Evolutionary conservation across 345 rosid species (phyloP).

Genomic region (Aquilaria malaccensis): DNA sequence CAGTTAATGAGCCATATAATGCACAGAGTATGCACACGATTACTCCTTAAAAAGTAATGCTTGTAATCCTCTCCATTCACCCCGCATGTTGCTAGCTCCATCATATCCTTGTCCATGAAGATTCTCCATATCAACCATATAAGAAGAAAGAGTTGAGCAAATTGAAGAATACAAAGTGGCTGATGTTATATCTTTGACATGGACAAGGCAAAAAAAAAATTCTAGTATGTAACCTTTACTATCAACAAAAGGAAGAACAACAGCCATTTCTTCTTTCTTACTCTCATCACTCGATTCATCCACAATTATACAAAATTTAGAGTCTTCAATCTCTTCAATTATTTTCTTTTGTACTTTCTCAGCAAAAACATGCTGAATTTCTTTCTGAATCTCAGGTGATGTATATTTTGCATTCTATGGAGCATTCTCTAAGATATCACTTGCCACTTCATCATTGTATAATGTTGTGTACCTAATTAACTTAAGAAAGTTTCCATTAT

Average conservation of each 20-base stretch:
- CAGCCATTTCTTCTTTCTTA: not conserved
- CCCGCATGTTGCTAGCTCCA: not conserved
- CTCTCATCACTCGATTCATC: not conserved
- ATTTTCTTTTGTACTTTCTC: too few species aligned
- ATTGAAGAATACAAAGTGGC: too few species aligned
- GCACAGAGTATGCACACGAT: too few species aligned
- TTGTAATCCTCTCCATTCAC: too few species aligned
- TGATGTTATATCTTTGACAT: too few species aligned
- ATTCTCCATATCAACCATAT: not conserved
- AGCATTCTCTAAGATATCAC: not conserved
- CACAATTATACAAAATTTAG: too few species aligned
- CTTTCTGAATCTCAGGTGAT: too few species aligned
- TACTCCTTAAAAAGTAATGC: too few species aligned
- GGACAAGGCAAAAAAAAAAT: not conserved
- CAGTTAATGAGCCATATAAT: too few species aligned
- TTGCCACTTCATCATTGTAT: not conserved
- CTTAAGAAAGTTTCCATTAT: conserved; percentile 3
- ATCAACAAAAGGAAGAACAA: too few species aligned
- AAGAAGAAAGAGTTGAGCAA: not conserved
- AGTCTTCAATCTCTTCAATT: too few species aligned
- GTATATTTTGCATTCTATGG: not conserved
- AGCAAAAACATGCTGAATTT: too few species aligned
- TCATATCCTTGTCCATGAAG: not conserved
- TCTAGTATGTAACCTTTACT: not conserved
- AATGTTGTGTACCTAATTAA: not conserved